A percentile compares a stretch with the other conserved stretches of the same genome.
phyloP scores from a whole-genome alignment of 23 red algal species.

The Gracilariopsis chorda region DNA sequence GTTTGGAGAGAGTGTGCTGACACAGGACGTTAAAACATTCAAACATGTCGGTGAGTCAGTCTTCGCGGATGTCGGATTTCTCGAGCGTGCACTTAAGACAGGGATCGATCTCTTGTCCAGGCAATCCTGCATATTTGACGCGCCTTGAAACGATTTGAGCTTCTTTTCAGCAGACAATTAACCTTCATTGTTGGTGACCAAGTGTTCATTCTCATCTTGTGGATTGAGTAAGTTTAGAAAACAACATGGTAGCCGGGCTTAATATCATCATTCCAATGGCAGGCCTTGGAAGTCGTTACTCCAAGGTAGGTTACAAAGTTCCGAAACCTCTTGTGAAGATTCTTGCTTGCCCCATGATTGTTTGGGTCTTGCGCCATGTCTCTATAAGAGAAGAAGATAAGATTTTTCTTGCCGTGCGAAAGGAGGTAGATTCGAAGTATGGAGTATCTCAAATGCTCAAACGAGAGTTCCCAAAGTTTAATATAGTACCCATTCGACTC shows the following conservation, averaged over 20 bases:
- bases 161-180: too few species aligned
- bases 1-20: too few species aligned
- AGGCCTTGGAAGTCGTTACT: conserved; percentile 33
- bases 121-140: too few species aligned
- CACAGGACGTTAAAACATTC: too few species aligned
- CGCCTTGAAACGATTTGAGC: too few species aligned
- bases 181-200: too few species aligned
- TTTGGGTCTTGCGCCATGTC: conserved; percentile 20
- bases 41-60: too few species aligned
- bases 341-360: conserved; percentile 31
- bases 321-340: conserved; percentile 45
- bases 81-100: too few species aligned
- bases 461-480: conserved; percentile 6
- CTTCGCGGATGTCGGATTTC: too few species aligned
- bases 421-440: conserved; percentile 23
- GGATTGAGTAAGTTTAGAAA: neutral
- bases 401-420: conserved; percentile 26
- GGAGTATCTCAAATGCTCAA: neutral
- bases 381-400: neutral
- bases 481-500: neutral
- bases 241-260: neutral
- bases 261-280: conserved; percentile 58
- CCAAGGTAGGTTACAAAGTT: neutral
- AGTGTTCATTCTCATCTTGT: too few species aligned
- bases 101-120: too few species aligned